These are phyloP conservation scores for Colletotrichum gigasporum DNA, from an alignment of 2,329 filamentous ascomycete species.

Conservation along the genomic window DNA sequence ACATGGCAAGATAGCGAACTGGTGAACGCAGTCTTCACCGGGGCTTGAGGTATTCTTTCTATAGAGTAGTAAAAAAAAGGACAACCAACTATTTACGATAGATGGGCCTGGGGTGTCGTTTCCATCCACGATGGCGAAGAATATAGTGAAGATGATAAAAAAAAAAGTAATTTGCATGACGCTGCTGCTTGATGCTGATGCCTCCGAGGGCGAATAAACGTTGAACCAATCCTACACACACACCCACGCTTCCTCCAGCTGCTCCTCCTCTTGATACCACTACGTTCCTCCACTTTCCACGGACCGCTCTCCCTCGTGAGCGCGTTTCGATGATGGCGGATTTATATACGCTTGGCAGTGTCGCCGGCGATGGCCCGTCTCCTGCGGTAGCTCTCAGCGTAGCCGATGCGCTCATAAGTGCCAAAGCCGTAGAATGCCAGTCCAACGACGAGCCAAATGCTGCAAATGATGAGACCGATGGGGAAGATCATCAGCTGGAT, in stretches of 20 bases:
- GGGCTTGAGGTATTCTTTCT: slow-evolving; percentile 14
- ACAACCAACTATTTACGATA: slow-evolving; percentile 29
- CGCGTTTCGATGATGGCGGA: neutral
- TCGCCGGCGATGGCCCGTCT: slow-evolving; percentile 55
- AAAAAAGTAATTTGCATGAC: slow-evolving; percentile 11
- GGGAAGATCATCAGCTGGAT: slow-evolving; percentile 75
- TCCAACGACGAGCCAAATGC: slow-evolving; percentile 68
- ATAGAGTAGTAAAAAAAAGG: slow-evolving; percentile 1
- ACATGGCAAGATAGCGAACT: too few relatives aligned
- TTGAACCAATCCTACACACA: slow-evolving; percentile 1
- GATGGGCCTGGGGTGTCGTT: neutral
- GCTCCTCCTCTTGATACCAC: neutral
- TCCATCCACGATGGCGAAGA: neutral
- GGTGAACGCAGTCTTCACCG: neutral
- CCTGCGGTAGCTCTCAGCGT: slow-evolving; percentile 70
- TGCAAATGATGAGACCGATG: slow-evolving; percentile 73
- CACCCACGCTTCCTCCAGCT: neutral
- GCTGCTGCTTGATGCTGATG: slow-evolving; percentile 32
- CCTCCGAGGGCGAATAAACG: neutral
- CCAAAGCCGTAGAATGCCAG: slow-evolving; percentile 68
- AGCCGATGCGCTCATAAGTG: slow-evolving; percentile 72
- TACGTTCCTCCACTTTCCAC: neutral
- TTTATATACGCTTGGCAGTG: slow-evolving; percentile 31
- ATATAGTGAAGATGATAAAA: neutral
- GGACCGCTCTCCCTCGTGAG: neutral